Percentiles rank a stretch among this genome's conserved stretches.
These are phyloP conservation scores for Jatropha podagrica DNA, from an alignment of 441 rosid species.

Conservation along the genomic window DNA sequence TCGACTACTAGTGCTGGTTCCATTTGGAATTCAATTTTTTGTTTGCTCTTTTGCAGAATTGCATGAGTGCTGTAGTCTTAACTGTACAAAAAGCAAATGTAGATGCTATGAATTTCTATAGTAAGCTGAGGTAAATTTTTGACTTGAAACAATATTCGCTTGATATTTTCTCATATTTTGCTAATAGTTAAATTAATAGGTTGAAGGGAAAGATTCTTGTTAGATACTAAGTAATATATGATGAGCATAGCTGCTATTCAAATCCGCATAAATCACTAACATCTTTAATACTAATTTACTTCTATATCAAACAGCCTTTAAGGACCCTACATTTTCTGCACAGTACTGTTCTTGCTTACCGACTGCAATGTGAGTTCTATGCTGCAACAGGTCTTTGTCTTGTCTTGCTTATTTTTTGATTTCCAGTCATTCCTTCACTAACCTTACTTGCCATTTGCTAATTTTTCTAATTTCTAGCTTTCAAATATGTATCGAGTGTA, in stretches of 20 bases:
- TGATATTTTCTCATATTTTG: neutral
- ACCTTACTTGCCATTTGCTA: neutral
- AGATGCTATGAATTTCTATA: conserved; percentile 70
- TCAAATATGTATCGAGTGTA: too few species aligned
- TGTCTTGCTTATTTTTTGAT: neutral
- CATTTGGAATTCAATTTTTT: conserved; percentile 7
- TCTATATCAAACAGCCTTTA: too few species aligned
- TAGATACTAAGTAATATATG: neutral
- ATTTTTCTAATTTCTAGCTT: neutral
- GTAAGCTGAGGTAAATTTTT: conserved; percentile 64
- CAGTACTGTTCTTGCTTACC: too few species aligned
- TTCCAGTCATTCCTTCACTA: neutral
- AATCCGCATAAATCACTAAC: neutral
- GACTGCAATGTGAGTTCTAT: too few species aligned
- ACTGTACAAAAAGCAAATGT: conserved; percentile 80
- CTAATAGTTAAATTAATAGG: neutral
- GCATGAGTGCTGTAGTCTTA: conserved; percentile 75
- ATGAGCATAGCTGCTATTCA: neutral
- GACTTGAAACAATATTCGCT: neutral
- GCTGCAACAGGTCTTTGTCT: neutral
- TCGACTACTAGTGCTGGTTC: neutral
- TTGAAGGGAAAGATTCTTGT: neutral
- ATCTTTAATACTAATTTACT: too few species aligned
- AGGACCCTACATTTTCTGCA: too few species aligned
- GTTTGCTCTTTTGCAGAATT: conserved; percentile 42